Percentiles rank a stretch among this genome's conserved stretches.
phyloP scores from a whole-genome alignment of 148 eudicot species.

The Nepenthes mirabilis region DNA sequence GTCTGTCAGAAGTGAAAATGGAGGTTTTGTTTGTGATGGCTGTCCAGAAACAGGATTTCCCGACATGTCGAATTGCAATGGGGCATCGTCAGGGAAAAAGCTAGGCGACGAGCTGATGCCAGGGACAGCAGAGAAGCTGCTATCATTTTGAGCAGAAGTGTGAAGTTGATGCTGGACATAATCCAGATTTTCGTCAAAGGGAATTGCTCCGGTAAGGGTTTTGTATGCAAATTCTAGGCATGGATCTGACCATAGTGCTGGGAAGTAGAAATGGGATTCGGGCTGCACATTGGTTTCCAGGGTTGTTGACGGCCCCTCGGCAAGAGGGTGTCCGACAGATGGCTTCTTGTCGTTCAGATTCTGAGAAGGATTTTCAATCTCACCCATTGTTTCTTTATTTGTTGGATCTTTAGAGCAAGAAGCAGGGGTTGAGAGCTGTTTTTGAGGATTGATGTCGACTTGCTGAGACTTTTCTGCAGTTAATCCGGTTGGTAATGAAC shows the following conservation, averaged over 20 bases:
- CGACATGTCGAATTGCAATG: not conserved
- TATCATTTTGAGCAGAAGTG: conserved; percentile 12
- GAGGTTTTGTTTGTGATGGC: conserved; percentile 5
- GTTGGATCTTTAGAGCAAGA: conserved; percentile 2
- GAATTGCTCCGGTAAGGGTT: conserved; percentile 73
- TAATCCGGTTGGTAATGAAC: conserved; percentile 3
- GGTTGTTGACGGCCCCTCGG: no score
- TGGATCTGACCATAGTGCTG: conserved; percentile 58
- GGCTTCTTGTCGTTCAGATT: not conserved
- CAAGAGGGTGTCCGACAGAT: no score
- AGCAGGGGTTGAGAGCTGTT: conserved; percentile 7
- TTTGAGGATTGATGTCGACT: conserved; percentile 2
- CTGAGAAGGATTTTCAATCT: not conserved
- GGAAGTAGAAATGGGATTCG: conserved; percentile 19
- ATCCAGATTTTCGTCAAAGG: conserved; percentile 47
- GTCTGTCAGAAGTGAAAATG: conserved; percentile 14
- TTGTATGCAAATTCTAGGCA: conserved; percentile 74
- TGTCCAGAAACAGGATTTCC: not conserved
- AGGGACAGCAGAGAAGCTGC: not conserved
- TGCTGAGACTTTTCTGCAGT: conserved; percentile 5
- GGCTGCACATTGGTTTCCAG: not conserved
- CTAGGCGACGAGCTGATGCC: conserved; percentile 11
- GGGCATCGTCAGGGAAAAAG: conserved; percentile 9
- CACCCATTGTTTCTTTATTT: not conserved
- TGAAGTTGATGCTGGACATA: conserved; percentile 28